Conservation (phyloP, 768 basidiomycete species). For the Podaxis sp. region DNA sequence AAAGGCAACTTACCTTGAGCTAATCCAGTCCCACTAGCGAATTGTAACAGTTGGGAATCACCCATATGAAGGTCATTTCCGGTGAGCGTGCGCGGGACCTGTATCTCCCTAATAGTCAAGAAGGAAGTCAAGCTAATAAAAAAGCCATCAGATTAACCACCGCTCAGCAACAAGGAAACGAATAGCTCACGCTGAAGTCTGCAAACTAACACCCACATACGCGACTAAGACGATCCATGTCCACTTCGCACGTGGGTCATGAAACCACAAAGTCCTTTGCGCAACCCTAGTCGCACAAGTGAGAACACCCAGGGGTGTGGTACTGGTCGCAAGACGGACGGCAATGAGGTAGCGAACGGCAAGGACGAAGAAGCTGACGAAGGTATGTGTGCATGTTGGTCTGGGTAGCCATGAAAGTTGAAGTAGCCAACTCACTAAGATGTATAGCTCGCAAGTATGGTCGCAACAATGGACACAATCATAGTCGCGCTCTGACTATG, state of each 20-base stretch:
- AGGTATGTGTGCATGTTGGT: neutral
- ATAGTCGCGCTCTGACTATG: conserved; percentile 7
- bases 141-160: neutral
- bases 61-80: neutral
- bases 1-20: neutral
- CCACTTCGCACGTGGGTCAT: neutral
- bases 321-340: neutral
- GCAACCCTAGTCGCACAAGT: conserved; percentile 1
- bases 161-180: neutral
- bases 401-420: neutral
- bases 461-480: conserved; percentile 1
- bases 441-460: neutral
- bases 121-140: neutral
- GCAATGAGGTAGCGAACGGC: conserved; percentile 4
- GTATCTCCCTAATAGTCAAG: neutral
- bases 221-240: conserved; percentile 5
- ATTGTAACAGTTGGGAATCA: neutral
- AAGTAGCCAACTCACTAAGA: neutral
- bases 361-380: neutral
- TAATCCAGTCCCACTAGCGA: neutral
- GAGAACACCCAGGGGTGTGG: neutral
- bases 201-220: neutral
- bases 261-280: conserved; percentile 1
- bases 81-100: neutral
- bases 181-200: conserved; percentile 3